phyloP scores from a whole-genome alignment of 2,329 filamentous ascomycete species.

The Torrubiella hemipterigena region DNA sequence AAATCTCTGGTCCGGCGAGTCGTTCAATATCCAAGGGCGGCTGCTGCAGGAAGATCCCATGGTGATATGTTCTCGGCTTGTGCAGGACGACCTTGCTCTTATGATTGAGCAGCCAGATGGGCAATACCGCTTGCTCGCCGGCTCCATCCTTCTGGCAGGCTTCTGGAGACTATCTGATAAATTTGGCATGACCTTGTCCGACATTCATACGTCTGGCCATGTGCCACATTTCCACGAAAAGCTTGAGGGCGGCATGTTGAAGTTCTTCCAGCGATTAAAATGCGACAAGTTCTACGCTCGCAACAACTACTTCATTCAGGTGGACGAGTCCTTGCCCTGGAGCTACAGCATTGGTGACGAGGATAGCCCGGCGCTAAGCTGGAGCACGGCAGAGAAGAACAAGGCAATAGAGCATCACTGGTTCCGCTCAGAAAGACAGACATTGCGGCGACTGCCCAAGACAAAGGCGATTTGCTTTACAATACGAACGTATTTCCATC shows the following conservation, averaged over 20 bases:
- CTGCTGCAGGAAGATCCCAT: slow-evolving; percentile 68
- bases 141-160: slow-evolving; percentile 62
- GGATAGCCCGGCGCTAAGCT: slow-evolving; percentile 51
- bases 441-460: slow-evolving; percentile 48
- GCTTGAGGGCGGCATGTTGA: slow-evolving; percentile 66
- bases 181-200: slow-evolving; percentile 62
- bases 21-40: slow-evolving; percentile 52
- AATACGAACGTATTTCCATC: slow-evolving; percentile 69
- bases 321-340: slow-evolving; percentile 69
- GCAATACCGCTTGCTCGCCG: slow-evolving; percentile 70
- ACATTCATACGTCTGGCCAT: slow-evolving; percentile 68
- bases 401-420: slow-evolving; percentile 60
- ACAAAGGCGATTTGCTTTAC: slow-evolving; percentile 57
- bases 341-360: slow-evolving; percentile 64
- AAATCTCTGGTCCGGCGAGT: slow-evolving; percentile 61
- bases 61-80: slow-evolving; percentile 56
- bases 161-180: slow-evolving; percentile 81
- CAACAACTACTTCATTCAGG: slow-evolving; percentile 84
- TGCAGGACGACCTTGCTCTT: slow-evolving; percentile 74
- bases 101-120: slow-evolving; percentile 71
- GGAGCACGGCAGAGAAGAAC: slow-evolving; percentile 67
- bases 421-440: slow-evolving; percentile 69
- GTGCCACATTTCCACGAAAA: slow-evolving; percentile 64
- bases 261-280: slow-evolving; percentile 63
- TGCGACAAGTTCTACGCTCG: slow-evolving; percentile 52